Percentiles rank a stretch among this genome's conserved stretches.
These are phyloP conservation scores for Aegilops tauschii DNA, from an alignment of 176 grass and related monocot genomes.

Conservation along the genomic window DNA sequence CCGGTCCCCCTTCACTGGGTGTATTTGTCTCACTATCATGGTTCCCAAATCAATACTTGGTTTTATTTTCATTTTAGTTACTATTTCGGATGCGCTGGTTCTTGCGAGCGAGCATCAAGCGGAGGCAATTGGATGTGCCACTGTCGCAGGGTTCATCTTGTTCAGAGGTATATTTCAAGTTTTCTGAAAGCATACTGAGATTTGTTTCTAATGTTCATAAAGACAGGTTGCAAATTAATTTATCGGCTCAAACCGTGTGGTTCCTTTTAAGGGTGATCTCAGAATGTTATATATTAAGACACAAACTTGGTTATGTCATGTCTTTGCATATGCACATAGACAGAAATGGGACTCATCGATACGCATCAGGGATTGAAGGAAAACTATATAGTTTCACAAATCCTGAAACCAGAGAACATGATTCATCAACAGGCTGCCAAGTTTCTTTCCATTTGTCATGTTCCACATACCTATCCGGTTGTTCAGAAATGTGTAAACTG, in stretches of 20 bases:
- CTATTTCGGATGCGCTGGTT: conserved; percentile 52
- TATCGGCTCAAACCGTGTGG: neutral
- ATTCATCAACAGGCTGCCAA: neutral
- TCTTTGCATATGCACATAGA: neutral
- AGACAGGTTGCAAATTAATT: neutral
- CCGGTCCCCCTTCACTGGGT: neutral
- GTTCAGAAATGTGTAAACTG: neutral
- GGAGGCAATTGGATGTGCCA: conserved; percentile 69
- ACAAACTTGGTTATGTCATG: neutral
- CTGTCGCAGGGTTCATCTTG: conserved; percentile 58
- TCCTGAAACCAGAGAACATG: conserved; percentile 18
- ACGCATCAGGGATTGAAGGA: neutral
- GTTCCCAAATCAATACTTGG: neutral
- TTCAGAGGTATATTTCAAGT: conserved; percentile 60
- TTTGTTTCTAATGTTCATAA: neutral
- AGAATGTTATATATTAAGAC: neutral
- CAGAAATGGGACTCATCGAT: neutral
- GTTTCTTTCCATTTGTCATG: neutral
- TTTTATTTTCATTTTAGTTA: conserved; percentile 37
- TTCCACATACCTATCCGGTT: neutral
- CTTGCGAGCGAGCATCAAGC: conserved; percentile 67
- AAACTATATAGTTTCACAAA: conserved; percentile 9
- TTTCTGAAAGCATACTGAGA: conserved; percentile 1
- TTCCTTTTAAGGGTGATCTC: neutral
- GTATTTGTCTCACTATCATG: neutral